These are phyloP conservation scores for Suillus paluster DNA, from an alignment of 768 basidiomycete genomes.

Conservation along the genomic window DNA sequence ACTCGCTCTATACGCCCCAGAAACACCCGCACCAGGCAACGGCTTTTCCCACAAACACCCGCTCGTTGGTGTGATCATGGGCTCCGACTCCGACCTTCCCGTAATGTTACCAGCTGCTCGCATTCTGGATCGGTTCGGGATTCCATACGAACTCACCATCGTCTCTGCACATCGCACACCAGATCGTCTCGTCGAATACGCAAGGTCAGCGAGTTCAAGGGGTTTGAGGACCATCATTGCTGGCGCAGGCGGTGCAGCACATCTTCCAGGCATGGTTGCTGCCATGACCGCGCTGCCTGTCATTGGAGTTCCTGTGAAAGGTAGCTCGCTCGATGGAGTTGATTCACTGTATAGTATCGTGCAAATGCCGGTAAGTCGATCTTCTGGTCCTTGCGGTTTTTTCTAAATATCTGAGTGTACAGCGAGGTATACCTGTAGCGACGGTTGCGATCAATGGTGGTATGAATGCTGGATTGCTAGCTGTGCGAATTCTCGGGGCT, in stretches of 20 bases:
- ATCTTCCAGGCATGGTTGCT: constrained; percentile 98
- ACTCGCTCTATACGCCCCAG: constrained; percentile 56
- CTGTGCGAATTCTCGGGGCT: constrained; percentile 85
- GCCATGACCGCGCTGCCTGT: constrained; percentile 92
- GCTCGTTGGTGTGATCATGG: constrained; percentile 95
- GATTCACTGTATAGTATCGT: constrained; percentile 98
- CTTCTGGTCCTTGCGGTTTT: constrained; percentile 1
- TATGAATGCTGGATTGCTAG: constrained; percentile 90
- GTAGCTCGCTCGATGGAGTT: constrained; percentile 90
- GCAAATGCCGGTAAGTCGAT: constrained; percentile 89
- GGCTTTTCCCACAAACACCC: constrained; percentile 70
- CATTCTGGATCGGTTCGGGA: constrained; percentile 77
- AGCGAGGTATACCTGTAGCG: constrained; percentile 97
- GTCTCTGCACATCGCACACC: constrained; percentile 98
- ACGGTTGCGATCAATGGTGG: constrained; percentile 97
- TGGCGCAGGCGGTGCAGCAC: constrained; percentile 98
- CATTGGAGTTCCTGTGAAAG: constrained; percentile 96
- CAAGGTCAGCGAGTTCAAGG: constrained; percentile 68
- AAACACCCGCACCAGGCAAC: constrained; percentile 44
- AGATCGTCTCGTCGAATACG: constrained; percentile 81
- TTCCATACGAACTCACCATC: constrained; percentile 94
- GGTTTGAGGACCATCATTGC: constrained; percentile 84
- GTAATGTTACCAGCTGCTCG: constrained; percentile 88
- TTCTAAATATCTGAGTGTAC: background rate
- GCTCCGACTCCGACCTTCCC: constrained; percentile 96